Conservation (phyloP, 306 rosid genomes). For the Astragalus glycyphyllos region DNA sequence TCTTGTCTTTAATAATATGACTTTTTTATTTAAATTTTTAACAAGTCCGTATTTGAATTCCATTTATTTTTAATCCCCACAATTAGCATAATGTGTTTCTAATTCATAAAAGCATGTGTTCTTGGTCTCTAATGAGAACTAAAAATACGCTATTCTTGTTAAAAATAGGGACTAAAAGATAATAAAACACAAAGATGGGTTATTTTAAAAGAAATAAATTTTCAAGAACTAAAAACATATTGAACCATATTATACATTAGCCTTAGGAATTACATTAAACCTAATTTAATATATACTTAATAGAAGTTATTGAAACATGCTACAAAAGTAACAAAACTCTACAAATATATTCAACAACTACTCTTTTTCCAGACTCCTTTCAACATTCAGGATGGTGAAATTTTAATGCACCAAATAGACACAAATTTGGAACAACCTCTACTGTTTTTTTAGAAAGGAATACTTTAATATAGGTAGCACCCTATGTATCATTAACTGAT, state of each 20-base stretch:
- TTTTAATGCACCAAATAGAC: slow-evolving; percentile 24
- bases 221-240: not conserved
- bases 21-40: not conserved
- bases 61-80: not conserved
- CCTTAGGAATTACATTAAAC: slow-evolving; percentile 4
- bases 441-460: slow-evolving; percentile 19
- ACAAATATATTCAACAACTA: slow-evolving; percentile 11
- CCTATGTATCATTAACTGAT: not conserved
- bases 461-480: not conserved
- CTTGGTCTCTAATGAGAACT: no score
- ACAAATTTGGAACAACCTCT: slow-evolving; percentile 5
- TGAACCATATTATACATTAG: not conserved
- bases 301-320: slow-evolving; percentile 4
- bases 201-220: not conserved
- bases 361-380: not conserved
- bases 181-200: slow-evolving; percentile 2
- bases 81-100: not conserved
- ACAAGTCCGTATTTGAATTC: not conserved
- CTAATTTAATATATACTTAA: slow-evolving; percentile 6
- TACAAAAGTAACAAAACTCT: slow-evolving; percentile 16
- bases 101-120: not conserved
- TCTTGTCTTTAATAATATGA: not conserved
- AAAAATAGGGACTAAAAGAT: not conserved
- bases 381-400: slow-evolving; percentile 19
- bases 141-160: no score